Percentiles rank a stretch among this genome's conserved stretches.
These are phyloP conservation scores for Apophysomyces sp. DNA, from an alignment of 371 early-diverging fungal species.

Conservation along the genomic window DNA sequence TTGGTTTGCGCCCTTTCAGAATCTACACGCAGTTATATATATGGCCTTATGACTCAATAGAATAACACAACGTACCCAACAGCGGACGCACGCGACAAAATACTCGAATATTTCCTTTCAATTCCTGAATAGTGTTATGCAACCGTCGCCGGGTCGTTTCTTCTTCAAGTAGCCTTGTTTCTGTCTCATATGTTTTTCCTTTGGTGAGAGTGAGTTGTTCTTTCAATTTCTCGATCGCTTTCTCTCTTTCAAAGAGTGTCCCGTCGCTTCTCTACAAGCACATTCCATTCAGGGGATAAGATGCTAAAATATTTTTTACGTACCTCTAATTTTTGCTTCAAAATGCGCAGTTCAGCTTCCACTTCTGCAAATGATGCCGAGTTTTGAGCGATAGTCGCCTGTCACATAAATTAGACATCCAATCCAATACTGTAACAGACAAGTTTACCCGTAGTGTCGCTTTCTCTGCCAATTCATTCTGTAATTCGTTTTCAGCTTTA, in stretches of 20 bases:
- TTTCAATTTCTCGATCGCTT: slow-evolving; percentile 49
- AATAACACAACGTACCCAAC: slow-evolving; percentile 24
- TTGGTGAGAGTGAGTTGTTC: slow-evolving; percentile 29
- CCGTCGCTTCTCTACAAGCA: slow-evolving; percentile 38
- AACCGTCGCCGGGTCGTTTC: slow-evolving; percentile 79
- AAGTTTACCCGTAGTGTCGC: slow-evolving; percentile 2
- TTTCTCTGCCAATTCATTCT: slow-evolving; percentile 25
- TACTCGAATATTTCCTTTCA: slow-evolving; percentile 98
- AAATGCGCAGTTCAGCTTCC: slow-evolving; percentile 44
- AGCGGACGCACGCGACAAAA: slow-evolving; percentile 95
- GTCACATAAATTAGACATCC: not conserved
- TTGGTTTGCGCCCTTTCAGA: slow-evolving; percentile 14
- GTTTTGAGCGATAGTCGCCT: slow-evolving; percentile 19
- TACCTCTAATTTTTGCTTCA: slow-evolving; percentile 51
- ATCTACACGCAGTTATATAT: slow-evolving; percentile 8
- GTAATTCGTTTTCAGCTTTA: slow-evolving; percentile 17
- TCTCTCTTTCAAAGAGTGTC: slow-evolving; percentile 40
- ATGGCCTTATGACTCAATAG: no score
- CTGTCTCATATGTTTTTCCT: slow-evolving; percentile 42
- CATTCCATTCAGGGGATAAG: no score
- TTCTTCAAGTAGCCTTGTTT: slow-evolving; percentile 67
- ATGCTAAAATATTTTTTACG: not conserved
- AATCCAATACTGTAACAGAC: not conserved
- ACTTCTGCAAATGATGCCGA: slow-evolving; percentile 44
- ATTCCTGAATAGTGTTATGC: slow-evolving; percentile 94